Base-by-base conservation (phyloP, 2,329 filamentous ascomycete genomes). In the Sphaerulina vaccinii region DNA sequence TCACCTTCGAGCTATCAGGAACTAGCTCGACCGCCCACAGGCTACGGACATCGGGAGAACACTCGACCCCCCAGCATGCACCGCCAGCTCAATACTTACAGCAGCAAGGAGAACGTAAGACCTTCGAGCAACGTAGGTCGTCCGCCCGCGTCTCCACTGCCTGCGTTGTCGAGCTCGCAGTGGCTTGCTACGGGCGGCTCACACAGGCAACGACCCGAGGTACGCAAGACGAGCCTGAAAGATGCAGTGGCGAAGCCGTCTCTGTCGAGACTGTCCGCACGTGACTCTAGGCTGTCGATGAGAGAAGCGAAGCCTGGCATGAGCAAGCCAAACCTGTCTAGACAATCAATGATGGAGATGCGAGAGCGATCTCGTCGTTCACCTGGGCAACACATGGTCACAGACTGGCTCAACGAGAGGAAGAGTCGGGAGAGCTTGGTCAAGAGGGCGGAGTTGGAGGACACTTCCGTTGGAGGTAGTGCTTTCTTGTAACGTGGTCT, bases 111-210 rank as follows among this genome's bases (percentile, higher is more conserved):
- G 15, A 48, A 48, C 13, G 35, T 48, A n/a, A 35, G 45, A 6
- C 45, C 45, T 7, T 10, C 35, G 21, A 32, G 33, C 35, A 38
- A 18, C 21, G 23, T 15, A 15, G 19, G n/a, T 15, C 45, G 35
- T 2, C 52, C 54, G 2, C 13, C 52, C 19, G 51, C 46, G 5
- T 55, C 48, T 29, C 51, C 49, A 24, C 36, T 68, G 2, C 63
- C 63, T 11, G 51, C 58, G 18, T 32, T 65, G 9, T 63, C 62
- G 7, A 66, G 64, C 44, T 64, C 64, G 1, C 64, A 68, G 36
- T 67, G 65, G 65, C 57, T 68, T 4, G 61, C 62, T n/a, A 59
- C 58, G 4, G 61, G 60, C n/a, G n/a, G n/a, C 1, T 40, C 55
- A 40, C 52, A 56, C 33, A 49, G 24, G 50, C 51, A 32, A 15